Evolutionary conservation across 2,329 filamentous ascomycete genomes (phyloP).

Genomic region (Cladophialophora psammophila): DNA sequence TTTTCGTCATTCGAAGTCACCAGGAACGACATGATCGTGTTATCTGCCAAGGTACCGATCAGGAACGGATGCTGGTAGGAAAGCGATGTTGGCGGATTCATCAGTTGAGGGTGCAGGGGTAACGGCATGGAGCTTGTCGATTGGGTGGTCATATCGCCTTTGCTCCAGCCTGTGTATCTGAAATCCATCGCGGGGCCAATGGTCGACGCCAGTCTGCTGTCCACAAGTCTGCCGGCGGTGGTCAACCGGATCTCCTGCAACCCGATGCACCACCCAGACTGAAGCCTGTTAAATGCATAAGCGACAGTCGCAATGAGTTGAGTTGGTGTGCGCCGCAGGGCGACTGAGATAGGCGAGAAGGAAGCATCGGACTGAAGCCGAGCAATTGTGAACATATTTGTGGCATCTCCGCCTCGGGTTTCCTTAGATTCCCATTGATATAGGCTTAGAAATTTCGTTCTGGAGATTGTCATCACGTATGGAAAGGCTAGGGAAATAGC

Average conservation of each 20-base stretch:
- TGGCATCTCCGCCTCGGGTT: conserved; percentile 59
- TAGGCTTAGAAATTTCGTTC: conserved; percentile 74
- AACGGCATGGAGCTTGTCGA: conserved; percentile 42
- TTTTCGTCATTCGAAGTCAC: conserved; percentile 73
- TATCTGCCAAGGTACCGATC: conserved; percentile 82
- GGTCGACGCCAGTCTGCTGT: conserved; percentile 36
- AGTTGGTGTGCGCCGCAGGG: conserved; percentile 70
- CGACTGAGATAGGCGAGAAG: conserved; percentile 79
- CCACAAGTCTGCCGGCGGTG: conserved; percentile 27
- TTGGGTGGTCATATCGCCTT: conserved; percentile 38
- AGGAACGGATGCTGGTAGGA: conserved; percentile 86
- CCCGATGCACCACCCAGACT: conserved; percentile 85
- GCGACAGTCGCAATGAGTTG: conserved; percentile 80
- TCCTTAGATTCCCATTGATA: conserved; percentile 65
- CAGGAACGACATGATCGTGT: conserved; percentile 82
- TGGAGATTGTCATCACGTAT: conserved; percentile 80
- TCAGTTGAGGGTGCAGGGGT: conserved; percentile 47
- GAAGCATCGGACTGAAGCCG: conserved; percentile 72
- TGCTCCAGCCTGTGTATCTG: conserved; percentile 13
- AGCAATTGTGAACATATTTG: conserved; percentile 16
- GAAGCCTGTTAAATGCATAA: conserved; percentile 79
- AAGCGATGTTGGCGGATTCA: conserved; percentile 65
- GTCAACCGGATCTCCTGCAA: conserved; percentile 79
- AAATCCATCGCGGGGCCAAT: conserved; percentile 20
- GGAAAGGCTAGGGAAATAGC: conserved; percentile 76